Conservation (phyloP, 805 yeast genomes). For the Cyberlindnera mycetangii region DNA sequence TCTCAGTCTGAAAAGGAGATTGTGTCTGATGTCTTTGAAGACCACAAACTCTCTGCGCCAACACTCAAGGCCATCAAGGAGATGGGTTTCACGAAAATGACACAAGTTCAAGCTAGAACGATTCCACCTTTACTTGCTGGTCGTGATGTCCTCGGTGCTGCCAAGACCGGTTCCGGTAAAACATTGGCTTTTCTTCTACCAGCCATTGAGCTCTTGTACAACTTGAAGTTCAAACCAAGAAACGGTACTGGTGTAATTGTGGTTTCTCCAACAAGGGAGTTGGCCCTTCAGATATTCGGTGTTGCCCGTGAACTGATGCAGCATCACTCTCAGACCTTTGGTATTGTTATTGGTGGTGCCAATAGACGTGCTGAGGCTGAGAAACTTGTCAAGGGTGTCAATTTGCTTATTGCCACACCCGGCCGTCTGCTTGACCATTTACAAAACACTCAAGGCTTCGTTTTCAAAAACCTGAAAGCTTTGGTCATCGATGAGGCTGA, state of each 20-base stretch:
- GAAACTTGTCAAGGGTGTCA: conserved; percentile 90
- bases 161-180: conserved; percentile 98
- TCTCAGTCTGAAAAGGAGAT: conserved; percentile 14
- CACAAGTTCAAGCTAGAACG: conserved; percentile 91
- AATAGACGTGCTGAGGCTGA: conserved; percentile 97
- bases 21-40: conserved; percentile 36
- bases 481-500: conserved; percentile 97
- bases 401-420: conserved; percentile 92
- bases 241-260: conserved; percentile 97
- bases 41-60: conserved; percentile 71
- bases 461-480: conserved; percentile 91
- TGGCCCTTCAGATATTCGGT: conserved; percentile 96
- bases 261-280: conserved; percentile 95
- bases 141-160: conserved; percentile 98
- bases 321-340: conserved; percentile 81
- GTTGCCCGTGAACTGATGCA: conserved; percentile 95
- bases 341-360: conserved; percentile 98
- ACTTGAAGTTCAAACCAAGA: conserved; percentile 92
- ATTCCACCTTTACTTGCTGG: conserved; percentile 97
- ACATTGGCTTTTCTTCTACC: conserved; percentile 94
- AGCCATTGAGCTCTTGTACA: conserved; percentile 87
- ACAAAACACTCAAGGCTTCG: conserved; percentile 92
- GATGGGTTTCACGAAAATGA: conserved; percentile 92
- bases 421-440: conserved; percentile 95
- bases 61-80: conserved; percentile 76